A percentile compares a stretch with the other conserved stretches of the same genome.
Conservation (phyloP, 176 grass and related monocot genomes). For the Ensete ventricosum region DNA sequence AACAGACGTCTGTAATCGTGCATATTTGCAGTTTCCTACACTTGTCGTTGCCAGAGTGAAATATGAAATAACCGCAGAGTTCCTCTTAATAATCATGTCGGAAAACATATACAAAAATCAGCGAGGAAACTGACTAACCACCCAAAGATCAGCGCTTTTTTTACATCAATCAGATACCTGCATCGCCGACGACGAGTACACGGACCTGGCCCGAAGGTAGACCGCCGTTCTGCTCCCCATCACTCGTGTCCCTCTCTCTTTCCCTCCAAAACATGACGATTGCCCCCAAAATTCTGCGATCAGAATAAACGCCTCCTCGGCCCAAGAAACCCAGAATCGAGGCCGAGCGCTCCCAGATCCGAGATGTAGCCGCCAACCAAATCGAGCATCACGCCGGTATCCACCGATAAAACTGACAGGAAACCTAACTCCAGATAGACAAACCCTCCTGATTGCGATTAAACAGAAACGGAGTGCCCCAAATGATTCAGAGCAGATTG, state of each 20-base stretch:
- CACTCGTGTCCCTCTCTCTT: constrained; percentile 31
- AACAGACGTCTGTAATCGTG: too few relatives aligned
- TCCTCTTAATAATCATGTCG: not conserved
- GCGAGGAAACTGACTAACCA: not conserved
- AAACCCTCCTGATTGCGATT: not conserved
- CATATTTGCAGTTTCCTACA: not conserved
- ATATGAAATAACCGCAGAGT: not conserved
- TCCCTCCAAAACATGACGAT: constrained; percentile 67
- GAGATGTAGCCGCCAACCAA: not conserved
- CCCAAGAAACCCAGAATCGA: not conserved
- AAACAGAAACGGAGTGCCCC: not conserved
- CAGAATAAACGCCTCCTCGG: not conserved
- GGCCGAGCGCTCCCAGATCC: not conserved
- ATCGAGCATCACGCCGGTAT: not conserved
- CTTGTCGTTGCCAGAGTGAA: not conserved
- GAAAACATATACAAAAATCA: not conserved
- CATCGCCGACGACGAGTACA: constrained; percentile 87
- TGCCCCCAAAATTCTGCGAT: not conserved
- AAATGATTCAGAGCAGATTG: not conserved
- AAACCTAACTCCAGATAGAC: not conserved
- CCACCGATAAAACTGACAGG: not conserved
- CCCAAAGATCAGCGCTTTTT: not conserved
- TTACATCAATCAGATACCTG: constrained; percentile 30
- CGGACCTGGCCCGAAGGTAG: constrained; percentile 74
- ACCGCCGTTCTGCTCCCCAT: constrained; percentile 54